These are phyloP conservation scores for Lactarius indigo DNA, from an alignment of 768 basidiomycete species.

Conservation along the genomic window DNA sequence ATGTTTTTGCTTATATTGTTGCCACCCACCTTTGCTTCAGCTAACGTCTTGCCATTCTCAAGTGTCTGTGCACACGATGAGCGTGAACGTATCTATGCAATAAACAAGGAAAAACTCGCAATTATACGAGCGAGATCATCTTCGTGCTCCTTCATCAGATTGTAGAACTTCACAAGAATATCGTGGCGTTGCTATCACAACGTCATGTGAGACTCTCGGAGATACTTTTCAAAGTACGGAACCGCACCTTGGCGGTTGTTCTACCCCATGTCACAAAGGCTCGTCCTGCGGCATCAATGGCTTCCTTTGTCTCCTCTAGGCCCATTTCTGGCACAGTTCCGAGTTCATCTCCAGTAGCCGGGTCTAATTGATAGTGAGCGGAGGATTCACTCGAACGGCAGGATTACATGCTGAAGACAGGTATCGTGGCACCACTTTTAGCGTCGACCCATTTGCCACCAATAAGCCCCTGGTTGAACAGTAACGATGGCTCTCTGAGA, in stretches of 20 bases:
- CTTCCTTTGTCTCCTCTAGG: conserved; percentile 73
- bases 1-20: background rate
- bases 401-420: conserved; percentile 54
- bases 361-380: conserved; percentile 51
- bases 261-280: conserved; percentile 85
- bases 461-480: conserved; percentile 75
- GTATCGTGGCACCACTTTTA: conserved; percentile 65
- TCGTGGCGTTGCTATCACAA: conserved; percentile 69
- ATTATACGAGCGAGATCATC: conserved; percentile 89
- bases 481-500: conserved; percentile 70
- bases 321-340: conserved; percentile 91
- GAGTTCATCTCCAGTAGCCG: conserved; percentile 78
- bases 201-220: background rate
- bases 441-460: conserved; percentile 85
- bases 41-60: conserved; percentile 92
- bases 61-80: conserved; percentile 53
- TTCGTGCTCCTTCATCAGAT: conserved; percentile 74
- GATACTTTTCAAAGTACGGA: background rate
- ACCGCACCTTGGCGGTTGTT: conserved; percentile 77
- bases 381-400: background rate
- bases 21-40: conserved; percentile 66
- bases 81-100: background rate
- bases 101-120: conserved; percentile 36
- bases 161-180: conserved; percentile 72
- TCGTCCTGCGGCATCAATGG: conserved; percentile 74